phyloP scores from a whole-genome alignment of 177 flowering plant species.

The Tripterygium wilfordii region DNA sequence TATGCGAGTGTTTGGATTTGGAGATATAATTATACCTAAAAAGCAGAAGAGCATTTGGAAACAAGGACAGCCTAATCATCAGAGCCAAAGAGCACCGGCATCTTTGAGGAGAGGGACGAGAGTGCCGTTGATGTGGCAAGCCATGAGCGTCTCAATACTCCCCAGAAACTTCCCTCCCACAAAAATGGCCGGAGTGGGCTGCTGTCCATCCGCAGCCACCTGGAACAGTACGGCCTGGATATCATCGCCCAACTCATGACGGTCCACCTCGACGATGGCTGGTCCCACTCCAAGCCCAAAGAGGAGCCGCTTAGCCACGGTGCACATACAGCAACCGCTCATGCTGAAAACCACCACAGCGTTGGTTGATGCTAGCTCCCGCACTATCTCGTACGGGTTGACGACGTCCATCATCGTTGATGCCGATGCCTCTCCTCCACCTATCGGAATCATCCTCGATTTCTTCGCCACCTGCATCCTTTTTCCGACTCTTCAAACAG shows the following conservation, averaged over 20 bases:
- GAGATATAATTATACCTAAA: too few species aligned
- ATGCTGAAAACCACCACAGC: constrained; percentile 76
- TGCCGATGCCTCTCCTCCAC: too few species aligned
- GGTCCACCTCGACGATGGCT: constrained; percentile 63
- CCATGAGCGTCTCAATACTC: constrained; percentile 68
- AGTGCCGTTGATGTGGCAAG: constrained; percentile 74
- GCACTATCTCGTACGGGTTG: constrained; percentile 39
- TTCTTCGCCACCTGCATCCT: too few species aligned
- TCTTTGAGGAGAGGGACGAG: constrained; percentile 77
- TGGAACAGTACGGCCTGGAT: constrained; percentile 48
- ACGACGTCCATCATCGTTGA: too few species aligned
- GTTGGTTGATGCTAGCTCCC: constrained; percentile 39
- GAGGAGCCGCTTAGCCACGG: constrained; percentile 70
- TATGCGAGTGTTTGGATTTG: too few species aligned
- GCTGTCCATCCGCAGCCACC: constrained; percentile 28
- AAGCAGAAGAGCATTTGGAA: too few species aligned
- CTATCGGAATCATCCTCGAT: too few species aligned
- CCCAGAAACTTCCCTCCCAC: constrained; percentile 82
- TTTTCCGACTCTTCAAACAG: too few species aligned
- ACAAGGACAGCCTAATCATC: too few species aligned
- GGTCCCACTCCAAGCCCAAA: constrained; percentile 78
- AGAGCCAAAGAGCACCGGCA: constrained; percentile 92
- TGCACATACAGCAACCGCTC: constrained; percentile 88
- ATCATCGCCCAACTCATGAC: constrained; percentile 29
- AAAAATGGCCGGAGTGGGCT: constrained; percentile 63